Evolutionary conservation across 177 flowering plant species (phyloP), one percentile per base, ranked within the genome.

Genomic region (Vitis hybrid): DNA sequence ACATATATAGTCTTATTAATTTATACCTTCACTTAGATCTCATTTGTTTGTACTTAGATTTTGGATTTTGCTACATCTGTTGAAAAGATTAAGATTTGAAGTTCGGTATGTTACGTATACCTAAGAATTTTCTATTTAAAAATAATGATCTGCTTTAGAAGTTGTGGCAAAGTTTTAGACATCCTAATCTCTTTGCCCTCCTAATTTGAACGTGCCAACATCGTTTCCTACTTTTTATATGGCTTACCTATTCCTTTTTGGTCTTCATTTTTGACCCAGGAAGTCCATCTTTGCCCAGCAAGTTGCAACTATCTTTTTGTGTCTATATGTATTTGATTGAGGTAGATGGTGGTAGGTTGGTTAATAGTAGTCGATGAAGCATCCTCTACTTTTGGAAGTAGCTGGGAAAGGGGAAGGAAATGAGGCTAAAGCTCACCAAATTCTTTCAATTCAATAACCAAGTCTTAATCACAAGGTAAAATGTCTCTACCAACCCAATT

Each of bases 401-500:
- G 70, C 52, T 67, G 70, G 56, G 56, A 56, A 56, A n/a, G 49
- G 22, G 10, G 61, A 67, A 53, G 44, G 59, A 55, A 14, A 14
- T 15, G 58, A 14, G 58, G 58, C 15, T 17, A 58, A 58, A 9
- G 61, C 18, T 1, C 12, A 58, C 28, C 22, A 58, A 11, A 58
- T 58, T 58, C 61, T 58, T 58, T 18, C 20, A 58, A 18, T 20
- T 58, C 20, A 58, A 58, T 15, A 3, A 4, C 24, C 50, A 2
- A 31, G 15, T 62, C 51, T 38, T 15, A 10, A 62, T 4, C 19
- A 13, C n/a, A 8, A 4, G 15, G 14, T 2, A 17, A 57, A 13
- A 17, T 62, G 14, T 10, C 28, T 14, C 55, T 18, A 71, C 66
- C 73, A 71, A 63, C 67, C 73, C 67, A 22, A 60, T 68, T 19